A percentile compares a stretch with the other conserved stretches of the same genome.
These are phyloP conservation scores for Apophysomyces ossiformis DNA, from an alignment of 371 early-diverging fungal species.

Conservation along the genomic window DNA sequence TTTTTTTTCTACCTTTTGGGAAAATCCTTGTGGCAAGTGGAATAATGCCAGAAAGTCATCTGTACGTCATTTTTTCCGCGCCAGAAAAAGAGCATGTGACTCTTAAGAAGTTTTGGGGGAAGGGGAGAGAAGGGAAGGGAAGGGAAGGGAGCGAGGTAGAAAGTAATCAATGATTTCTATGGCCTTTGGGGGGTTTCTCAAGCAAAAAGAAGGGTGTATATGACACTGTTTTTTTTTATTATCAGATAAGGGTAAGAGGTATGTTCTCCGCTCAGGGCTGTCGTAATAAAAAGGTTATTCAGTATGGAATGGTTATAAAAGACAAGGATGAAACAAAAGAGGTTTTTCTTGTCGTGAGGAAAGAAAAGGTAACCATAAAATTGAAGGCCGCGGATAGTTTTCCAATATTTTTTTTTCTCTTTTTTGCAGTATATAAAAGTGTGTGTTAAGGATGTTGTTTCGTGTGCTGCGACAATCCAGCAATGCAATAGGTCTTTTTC, in stretches of 20 bases:
- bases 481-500: neutral
- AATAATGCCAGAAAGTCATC: too few species aligned
- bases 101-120: neutral
- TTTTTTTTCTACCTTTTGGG: too few species aligned
- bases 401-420: neutral
- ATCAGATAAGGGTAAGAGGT: neutral
- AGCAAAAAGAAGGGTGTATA: neutral
- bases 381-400: constrained; percentile 3
- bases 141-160: neutral
- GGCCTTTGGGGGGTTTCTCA: too few species aligned
- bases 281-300: too few species aligned
- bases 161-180: too few species aligned
- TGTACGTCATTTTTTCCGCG: too few species aligned
- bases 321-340: neutral
- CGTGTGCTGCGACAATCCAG: constrained; percentile 10
- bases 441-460: neutral
- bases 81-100: constrained; percentile 1
- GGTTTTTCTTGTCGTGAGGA: constrained; percentile 5
- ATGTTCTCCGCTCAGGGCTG: neutral
- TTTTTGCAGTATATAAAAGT: neutral
- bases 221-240: too few species aligned
- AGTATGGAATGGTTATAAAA: too few species aligned
- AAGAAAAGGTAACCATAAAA: neutral
- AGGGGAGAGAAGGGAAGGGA: too few species aligned
- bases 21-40: too few species aligned